These are phyloP conservation scores for Carpinus viminea DNA, from an alignment of 306 rosid species.

Conservation along the genomic window DNA sequence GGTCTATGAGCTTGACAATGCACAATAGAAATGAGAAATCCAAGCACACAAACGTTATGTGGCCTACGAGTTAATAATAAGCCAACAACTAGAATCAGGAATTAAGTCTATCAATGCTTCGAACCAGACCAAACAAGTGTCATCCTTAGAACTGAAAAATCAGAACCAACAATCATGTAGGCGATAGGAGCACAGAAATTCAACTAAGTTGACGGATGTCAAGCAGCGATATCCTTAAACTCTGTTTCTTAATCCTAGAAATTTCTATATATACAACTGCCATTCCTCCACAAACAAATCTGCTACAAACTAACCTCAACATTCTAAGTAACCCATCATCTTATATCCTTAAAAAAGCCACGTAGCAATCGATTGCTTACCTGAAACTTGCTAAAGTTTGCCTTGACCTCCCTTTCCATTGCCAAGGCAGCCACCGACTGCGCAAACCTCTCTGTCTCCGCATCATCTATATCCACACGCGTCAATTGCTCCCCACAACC, in stretches of 20 bases:
- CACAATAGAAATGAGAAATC: background rate
- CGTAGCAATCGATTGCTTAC: conserved; percentile 28
- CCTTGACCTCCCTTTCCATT: conserved; percentile 69
- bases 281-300: background rate
- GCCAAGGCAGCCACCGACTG: conserved; percentile 68
- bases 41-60: background rate
- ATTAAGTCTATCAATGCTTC: background rate
- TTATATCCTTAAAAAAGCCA: background rate
- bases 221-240: background rate
- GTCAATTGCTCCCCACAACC: conserved; percentile 59
- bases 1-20: background rate
- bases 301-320: background rate
- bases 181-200: background rate
- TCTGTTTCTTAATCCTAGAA: background rate
- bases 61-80: background rate
- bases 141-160: background rate
- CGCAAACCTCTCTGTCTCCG: conserved; percentile 66
- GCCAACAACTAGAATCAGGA: background rate
- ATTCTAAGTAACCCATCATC: background rate
- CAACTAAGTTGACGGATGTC: background rate
- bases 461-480: conserved; percentile 75
- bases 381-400: conserved; percentile 78
- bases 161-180: background rate
- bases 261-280: background rate
- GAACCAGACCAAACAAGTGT: background rate